These are phyloP conservation scores for Fomitopsis serialis DNA, from an alignment of 768 basidiomycete species.

Conservation along the genomic window DNA sequence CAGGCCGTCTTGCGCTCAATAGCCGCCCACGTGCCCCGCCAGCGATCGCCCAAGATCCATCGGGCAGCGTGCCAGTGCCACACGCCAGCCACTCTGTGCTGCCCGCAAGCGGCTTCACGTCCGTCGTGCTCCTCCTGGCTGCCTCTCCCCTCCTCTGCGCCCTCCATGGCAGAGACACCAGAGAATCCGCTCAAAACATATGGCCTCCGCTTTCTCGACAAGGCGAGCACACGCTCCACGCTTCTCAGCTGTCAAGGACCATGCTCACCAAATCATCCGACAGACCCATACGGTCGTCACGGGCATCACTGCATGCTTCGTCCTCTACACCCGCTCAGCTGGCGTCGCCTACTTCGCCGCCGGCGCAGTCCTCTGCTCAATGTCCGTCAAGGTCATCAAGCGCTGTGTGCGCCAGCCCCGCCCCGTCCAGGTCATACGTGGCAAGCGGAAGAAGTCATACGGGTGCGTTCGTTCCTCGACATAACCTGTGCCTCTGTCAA, in stretches of 20 bases:
- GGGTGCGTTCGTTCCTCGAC: slow-evolving; percentile 46
- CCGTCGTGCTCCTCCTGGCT: neutral
- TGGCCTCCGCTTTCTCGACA: neutral
- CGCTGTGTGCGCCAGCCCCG: slow-evolving; percentile 58
- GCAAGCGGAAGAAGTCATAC: slow-evolving; percentile 47
- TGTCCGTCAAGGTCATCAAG: slow-evolving; percentile 61
- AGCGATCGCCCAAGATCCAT: too few species aligned
- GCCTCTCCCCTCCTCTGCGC: neutral
- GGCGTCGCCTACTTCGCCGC: slow-evolving; percentile 54
- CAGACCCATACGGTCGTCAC: slow-evolving; percentile 62
- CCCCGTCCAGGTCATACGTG: slow-evolving; percentile 35
- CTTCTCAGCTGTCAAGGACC: neutral
- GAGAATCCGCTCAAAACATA: neutral
- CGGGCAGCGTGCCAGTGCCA: neutral
- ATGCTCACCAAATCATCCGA: neutral
- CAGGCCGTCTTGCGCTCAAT: neutral
- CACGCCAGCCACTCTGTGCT: neutral
- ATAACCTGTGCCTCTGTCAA: neutral
- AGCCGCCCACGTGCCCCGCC: too few species aligned
- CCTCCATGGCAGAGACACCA: neutral
- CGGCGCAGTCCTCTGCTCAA: slow-evolving; percentile 51
- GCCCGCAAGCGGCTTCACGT: neutral
- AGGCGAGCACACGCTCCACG: neutral
- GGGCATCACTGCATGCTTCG: slow-evolving; percentile 37
- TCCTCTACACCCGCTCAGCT: slow-evolving; percentile 59